Base-by-base conservation (phyloP, 257 asterid genomes). In the Ehretia macrophylla region DNA sequence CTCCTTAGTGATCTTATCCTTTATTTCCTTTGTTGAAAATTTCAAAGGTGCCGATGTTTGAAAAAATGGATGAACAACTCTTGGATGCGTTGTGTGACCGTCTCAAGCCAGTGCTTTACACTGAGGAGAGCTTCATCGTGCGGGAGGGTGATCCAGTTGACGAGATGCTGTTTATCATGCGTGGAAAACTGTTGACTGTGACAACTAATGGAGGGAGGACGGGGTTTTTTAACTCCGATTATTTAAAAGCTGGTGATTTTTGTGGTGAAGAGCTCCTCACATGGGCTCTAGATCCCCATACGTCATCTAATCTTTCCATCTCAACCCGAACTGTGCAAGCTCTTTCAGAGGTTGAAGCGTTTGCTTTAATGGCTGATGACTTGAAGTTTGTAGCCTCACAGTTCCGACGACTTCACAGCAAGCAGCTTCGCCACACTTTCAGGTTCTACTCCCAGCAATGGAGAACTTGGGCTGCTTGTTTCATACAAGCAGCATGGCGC, bases 181-280 rank as follows among this genome's bases (percentile, higher is more conserved):
- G 99, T 3, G 99, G 97, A 0, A 85, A 85, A 56, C 60, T 89
- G 61, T 75, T 80, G 16, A 83, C 95, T 0, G 89, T 79, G 60
- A 93, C 99, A 18, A 93, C 99, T 4, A 89, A 89, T 50, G 99
- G 97, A 39, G 99, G 99, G 51, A 69, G 96, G 53, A 93, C 96
- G 0, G 99, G 96, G 5, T 93, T 93, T 53, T 85, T 93, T 55
- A 93, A 93, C 75, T 82, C 96, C 0, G 97, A 81, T 53, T 66
- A 68, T 70, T 75, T 93, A 45, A 89, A 85, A 73, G 96, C 95
- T 0, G 99, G 97, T 0, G 97, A 93, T 59, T 93, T 93, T 56
- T 93, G 99, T 62, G 99, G 97, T 17, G 99, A 93, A 69, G 99
- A 93, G 87, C 96, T 93, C 60, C 83, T 93, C 12, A 93, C 99